A percentile compares a stretch with the other conserved stretches of the same genome.
phyloP scores from a whole-genome alignment of 768 basidiomycete species.

The Russula griseocarnosa region DNA sequence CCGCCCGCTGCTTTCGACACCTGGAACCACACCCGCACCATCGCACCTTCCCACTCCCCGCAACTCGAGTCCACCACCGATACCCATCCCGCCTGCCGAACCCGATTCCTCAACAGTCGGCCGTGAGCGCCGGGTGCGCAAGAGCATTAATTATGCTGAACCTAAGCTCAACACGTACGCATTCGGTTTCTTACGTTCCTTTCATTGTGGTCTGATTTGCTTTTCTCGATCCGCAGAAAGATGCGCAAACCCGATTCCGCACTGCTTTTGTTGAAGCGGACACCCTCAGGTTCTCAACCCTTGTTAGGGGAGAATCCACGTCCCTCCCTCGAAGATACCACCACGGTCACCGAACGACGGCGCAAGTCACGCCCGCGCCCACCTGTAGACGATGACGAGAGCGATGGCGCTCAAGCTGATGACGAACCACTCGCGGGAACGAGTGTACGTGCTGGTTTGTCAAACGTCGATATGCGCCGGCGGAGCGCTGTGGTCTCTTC shows the following conservation, averaged over 20 bases:
- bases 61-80: constrained; percentile 35
- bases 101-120: constrained; percentile 29
- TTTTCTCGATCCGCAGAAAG: constrained; percentile 48
- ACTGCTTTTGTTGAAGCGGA: constrained; percentile 31
- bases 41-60: constrained; percentile 46
- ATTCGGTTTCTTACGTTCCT: background rate
- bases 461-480: constrained; percentile 55
- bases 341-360: constrained; percentile 38
- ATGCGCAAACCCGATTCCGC: constrained; percentile 78
- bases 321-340: constrained; percentile 29
- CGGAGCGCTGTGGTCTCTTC: constrained; percentile 36
- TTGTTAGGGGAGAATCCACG: constrained; percentile 26
- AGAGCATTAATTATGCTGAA: constrained; percentile 83
- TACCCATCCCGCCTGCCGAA: constrained; percentile 33
- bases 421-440: constrained; percentile 44
- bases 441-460: constrained; percentile 39
- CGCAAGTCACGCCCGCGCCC: constrained; percentile 53
- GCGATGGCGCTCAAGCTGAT: constrained; percentile 69
- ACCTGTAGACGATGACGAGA: constrained; percentile 52
- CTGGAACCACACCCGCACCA: constrained; percentile 42
- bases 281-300: constrained; percentile 16
- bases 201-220: background rate
- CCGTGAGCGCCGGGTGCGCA: constrained; percentile 58
- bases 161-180: constrained; percentile 85
- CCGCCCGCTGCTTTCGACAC: constrained; percentile 42